Evolutionary conservation across 257 asterid genomes (phyloP), one percentile per base, ranked within the genome.

Genomic region (Nicotiana obtusifolia): DNA sequence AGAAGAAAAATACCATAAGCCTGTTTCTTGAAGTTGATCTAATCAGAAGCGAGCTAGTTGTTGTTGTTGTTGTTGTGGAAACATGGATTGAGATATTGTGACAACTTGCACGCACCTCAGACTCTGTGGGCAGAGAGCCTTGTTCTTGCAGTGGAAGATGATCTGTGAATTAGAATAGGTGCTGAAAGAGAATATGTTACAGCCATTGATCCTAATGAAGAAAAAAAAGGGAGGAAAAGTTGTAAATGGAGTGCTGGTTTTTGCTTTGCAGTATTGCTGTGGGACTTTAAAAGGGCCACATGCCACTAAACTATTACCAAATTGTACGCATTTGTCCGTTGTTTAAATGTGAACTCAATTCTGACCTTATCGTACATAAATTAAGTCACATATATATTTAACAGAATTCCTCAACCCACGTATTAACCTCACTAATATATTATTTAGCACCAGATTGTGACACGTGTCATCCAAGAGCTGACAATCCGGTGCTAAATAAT

Each of bases 1-100:
- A 35, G 28, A 61, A 22, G 26, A 22, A 10, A 14, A 13, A 14
- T 65, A 31, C 11, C 67, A 2, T 4, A 16, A 82, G 86, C 91
- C 81, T 86, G 78, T 81, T 89, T 80, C 80, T 84, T 31, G 73
- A 47, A 17, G 88, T 81, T 77, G 89, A 86, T 88, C 85, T 84
- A 83, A 88, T 89, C 84, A 80, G 86, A 44, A 81, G 77, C 59
- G 76, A 52, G 6, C 17, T 54, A 62, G 11, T 10, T 4, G 17
- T 30, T 30, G 49, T 16, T 7, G 47, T 15, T 30, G 75, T 30
- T 1, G 47, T 17, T 17, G 52, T 5, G 13, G 31, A 68, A 9
- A 69, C 91, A 89, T 92, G 86, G 30, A 76, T 79, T 37, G 68
- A 15, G n/a, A 13, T 59, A 80, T 62, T 68, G 35, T 81, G 24